A percentile compares a stretch with the other conserved stretches of the same genome.
Conservation (phyloP, 2,329 filamentous ascomycete genomes). For the Aureobasidium mangrovei region DNA sequence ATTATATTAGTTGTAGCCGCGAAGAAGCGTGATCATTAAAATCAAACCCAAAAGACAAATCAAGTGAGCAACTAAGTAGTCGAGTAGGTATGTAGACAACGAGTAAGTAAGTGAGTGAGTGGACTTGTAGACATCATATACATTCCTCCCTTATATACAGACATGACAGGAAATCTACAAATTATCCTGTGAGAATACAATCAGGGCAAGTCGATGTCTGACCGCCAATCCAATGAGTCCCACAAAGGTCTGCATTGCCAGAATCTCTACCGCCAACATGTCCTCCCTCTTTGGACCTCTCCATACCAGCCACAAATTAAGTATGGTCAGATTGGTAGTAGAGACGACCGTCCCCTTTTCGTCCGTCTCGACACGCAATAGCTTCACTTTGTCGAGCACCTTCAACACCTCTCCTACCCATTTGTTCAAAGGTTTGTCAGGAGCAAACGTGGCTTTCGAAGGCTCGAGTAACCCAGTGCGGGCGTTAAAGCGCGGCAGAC, state of each 20-base stretch:
- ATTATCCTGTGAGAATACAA: conserved; percentile 86
- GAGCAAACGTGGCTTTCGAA: conserved; percentile 62
- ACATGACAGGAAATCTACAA: not conserved
- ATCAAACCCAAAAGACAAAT: no score
- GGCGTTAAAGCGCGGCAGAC: conserved; percentile 80
- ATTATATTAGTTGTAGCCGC: not conserved
- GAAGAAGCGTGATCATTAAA: no score
- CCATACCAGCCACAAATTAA: conserved; percentile 96
- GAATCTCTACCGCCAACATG: conserved; percentile 67
- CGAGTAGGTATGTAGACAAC: no score
- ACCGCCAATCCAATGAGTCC: conserved; percentile 79
- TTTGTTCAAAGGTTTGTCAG: conserved; percentile 56
- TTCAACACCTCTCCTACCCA: conserved; percentile 56
- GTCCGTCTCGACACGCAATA: conserved; percentile 61
- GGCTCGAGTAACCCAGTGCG: conserved; percentile 78
- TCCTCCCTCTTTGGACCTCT: conserved; percentile 86
- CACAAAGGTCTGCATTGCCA: conserved; percentile 64
- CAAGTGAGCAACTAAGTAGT: no score
- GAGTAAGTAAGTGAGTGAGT: not conserved
- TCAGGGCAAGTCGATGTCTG: conserved; percentile 73
- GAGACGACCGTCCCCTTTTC: conserved; percentile 62
- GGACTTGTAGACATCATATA: no score
- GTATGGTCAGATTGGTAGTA: conserved; percentile 81
- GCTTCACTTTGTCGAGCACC: conserved; percentile 56
- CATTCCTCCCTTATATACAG: no score